A percentile compares a stretch with the other conserved stretches of the same genome.
phyloP scores from a whole-genome alignment of 1,139 yeast genomes.

The Dujonia santamariae region DNA sequence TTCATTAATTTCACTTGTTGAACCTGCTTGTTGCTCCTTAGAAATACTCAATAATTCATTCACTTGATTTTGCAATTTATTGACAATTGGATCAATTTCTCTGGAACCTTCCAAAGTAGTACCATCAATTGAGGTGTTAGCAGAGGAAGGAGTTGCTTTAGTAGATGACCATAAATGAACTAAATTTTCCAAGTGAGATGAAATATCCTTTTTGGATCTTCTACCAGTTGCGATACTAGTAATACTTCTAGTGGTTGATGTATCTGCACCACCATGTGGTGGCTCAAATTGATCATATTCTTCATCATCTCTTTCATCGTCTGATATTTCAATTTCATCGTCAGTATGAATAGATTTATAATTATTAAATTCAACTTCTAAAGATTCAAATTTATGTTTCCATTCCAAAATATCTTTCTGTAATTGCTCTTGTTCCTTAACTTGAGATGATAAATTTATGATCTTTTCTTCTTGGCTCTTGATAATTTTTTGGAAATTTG shows the following conservation, averaged over 20 bases:
- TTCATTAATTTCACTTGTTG: slow-evolving; percentile 30
- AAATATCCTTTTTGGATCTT: slow-evolving; percentile 32
- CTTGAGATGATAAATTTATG: slow-evolving; percentile 34
- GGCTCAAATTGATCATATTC: slow-evolving; percentile 10
- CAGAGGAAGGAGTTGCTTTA: slow-evolving; percentile 9
- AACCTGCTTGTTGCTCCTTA: slow-evolving; percentile 35
- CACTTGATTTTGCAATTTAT: slow-evolving; percentile 45
- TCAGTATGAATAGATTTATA: slow-evolving; percentile 33
- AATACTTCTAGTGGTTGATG: slow-evolving; percentile 22
- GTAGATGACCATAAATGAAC: slow-evolving; percentile 33
- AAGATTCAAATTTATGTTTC: slow-evolving; percentile 41
- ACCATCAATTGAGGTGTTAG: slow-evolving; percentile 14
- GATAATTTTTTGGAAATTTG: slow-evolving; percentile 52
- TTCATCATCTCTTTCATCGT: slow-evolving; percentile 22
- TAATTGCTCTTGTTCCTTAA: slow-evolving; percentile 43
- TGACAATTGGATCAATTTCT: slow-evolving; percentile 26
- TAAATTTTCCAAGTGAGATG: slow-evolving; percentile 38
- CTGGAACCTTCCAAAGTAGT: slow-evolving; percentile 3
- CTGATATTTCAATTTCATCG: slow-evolving; percentile 25
- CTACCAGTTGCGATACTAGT: slow-evolving; percentile 20
- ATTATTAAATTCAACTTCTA: slow-evolving; percentile 45
- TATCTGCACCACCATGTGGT: slow-evolving; percentile 13
- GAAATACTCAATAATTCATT: slow-evolving; percentile 42
- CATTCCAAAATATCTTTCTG: slow-evolving; percentile 48
- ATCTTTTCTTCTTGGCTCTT: slow-evolving; percentile 52